Evolutionary conservation across 2,329 filamentous ascomycete species (phyloP), one percentile per base, ranked within the genome.

Genomic region (Botrytis fragariae): DNA sequence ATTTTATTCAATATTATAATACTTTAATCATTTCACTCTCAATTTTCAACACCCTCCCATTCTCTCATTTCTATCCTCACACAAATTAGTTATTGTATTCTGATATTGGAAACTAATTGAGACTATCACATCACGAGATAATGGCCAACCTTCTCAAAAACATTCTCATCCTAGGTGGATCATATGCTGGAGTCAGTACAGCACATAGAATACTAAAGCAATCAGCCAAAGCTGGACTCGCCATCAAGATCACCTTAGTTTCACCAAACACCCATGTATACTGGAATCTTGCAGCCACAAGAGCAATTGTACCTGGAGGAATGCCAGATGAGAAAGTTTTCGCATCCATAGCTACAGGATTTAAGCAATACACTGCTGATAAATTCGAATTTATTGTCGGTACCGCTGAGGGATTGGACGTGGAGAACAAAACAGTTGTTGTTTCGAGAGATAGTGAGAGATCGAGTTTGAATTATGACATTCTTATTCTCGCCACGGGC

Each of bases 401-500:
- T 72, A 82, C 82, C 63, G 88, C 87, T 69, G 80, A 82, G 18
- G 76, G 77, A 16, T 79, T 89, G 10, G 83, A 86, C 61, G 80
- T 84, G 0, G 79, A 80, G 3, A 76, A 74, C 60, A 86, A 85
- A 74, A 81, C 79, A 1, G 84, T 89, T 29, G 57, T 22, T 77
- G 82, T 88, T 20, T 76, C 80, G 32, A 79, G 82, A 44, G 81
- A 80, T 69, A 65, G 44, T 35, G 81, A 78, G 12, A 82, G 80
- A 14, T 76, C 73, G 10, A 77, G 77, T 29, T 80, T 81, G 18
- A 74, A 75, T 16, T 90, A 89, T 77, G 83, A 88, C 75, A 84
- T 84, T 37, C 82, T 90, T 42, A 78, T 90, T 74, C 80, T 90
- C 62, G 87, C 87, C 20, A 89, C 87, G 4, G 88, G 88, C 10